Percentiles rank a stretch among this genome's conserved stretches.
Conservation (phyloP, 257 asterid species). For the Solanum gandarillasii region DNA sequence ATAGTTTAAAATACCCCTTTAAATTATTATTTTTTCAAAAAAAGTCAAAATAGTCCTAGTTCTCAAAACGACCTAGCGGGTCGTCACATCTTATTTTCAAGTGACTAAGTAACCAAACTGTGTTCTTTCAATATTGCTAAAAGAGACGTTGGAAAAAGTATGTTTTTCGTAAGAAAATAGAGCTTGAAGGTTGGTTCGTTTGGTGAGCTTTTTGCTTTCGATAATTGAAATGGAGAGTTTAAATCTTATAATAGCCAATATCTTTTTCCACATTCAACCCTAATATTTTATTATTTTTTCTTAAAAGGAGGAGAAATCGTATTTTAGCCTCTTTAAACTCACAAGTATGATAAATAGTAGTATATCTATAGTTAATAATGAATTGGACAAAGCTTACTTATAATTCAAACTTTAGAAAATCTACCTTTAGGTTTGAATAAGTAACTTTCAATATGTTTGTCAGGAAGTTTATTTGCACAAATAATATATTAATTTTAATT, state of each 20-base stretch:
- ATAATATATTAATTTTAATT: too few species aligned
- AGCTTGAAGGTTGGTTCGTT: not conserved
- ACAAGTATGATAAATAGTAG: not conserved
- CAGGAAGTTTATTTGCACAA: not conserved
- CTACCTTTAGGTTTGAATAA: not conserved
- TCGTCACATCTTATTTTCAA: too few species aligned
- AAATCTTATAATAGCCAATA: too few species aligned
- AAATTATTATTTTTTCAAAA: too few species aligned
- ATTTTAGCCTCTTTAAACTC: not conserved
- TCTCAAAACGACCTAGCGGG: too few species aligned
- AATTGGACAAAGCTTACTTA: not conserved
- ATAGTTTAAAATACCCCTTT: too few species aligned
- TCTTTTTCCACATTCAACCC: not conserved
- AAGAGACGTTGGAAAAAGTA: too few species aligned
- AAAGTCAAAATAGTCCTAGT: too few species aligned
- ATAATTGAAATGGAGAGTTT: not conserved
- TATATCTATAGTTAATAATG: not conserved
- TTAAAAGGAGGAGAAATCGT: too few species aligned
- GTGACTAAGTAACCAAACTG: fast-evolving
- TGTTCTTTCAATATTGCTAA: too few species aligned
- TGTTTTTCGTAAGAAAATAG: not conserved
- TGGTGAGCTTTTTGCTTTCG: not conserved
- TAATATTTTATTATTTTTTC: too few species aligned
- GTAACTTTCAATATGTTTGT: not conserved
- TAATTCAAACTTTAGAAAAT: not conserved